A percentile compares a stretch with the other conserved stretches of the same genome.
Conservation (phyloP, 441 rosid species). For the Mallotus japonicus region DNA sequence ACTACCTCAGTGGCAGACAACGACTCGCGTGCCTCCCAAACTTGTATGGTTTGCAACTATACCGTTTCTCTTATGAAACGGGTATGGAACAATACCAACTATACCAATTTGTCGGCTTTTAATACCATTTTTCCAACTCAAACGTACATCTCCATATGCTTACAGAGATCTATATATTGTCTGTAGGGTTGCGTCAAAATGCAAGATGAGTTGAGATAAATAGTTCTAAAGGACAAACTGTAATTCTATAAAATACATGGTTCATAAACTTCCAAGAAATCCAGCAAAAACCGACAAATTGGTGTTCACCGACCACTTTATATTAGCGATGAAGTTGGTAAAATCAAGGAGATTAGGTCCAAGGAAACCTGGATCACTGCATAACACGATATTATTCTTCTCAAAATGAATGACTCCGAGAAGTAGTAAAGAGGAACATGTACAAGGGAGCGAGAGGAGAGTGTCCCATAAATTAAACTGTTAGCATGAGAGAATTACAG, state of each 20-base stretch:
- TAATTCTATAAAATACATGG: not conserved
- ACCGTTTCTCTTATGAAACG: too few relatives aligned
- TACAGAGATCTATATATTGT: too few relatives aligned
- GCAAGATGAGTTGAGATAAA: not conserved
- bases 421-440: not conserved
- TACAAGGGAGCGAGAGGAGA: not conserved
- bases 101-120: too few relatives aligned
- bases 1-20: conserved; percentile 31
- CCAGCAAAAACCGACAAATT: not conserved
- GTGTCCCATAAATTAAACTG: not conserved
- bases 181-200: too few relatives aligned
- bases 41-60: too few relatives aligned
- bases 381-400: not conserved
- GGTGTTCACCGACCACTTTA: not conserved
- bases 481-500: not conserved
- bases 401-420: not conserved
- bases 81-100: too few relatives aligned
- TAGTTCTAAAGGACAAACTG: too few relatives aligned
- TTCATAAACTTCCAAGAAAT: not conserved
- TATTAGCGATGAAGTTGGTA: not conserved
- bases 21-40: conserved; percentile 7
- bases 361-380: not conserved
- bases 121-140: too few relatives aligned
- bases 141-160: too few relatives aligned
- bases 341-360: not conserved